Evolutionary conservation across 1,284 basidiomycete species (phyloP).

Genomic region (Marasmius tenuissimus): DNA sequence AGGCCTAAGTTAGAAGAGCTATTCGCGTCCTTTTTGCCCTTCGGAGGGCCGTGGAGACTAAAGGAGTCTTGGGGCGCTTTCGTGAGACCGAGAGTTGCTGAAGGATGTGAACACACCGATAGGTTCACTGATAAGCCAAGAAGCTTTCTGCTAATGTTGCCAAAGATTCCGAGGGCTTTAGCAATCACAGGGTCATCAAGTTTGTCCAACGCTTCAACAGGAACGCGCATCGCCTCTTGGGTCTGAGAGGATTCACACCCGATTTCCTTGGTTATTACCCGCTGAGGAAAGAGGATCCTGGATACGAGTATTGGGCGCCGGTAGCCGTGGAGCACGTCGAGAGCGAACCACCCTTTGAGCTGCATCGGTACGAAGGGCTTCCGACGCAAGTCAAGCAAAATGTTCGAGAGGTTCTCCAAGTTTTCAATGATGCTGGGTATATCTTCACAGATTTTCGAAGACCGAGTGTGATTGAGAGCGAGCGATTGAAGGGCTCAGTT

Average conservation of each 20-base stretch:
- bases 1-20: too few relatives aligned
- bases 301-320: neutral
- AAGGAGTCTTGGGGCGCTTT: too few relatives aligned
- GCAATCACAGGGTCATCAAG: neutral
- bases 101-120: too few relatives aligned
- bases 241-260: neutral
- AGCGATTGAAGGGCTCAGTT: too few relatives aligned
- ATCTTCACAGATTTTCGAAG: too few relatives aligned
- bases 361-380: neutral
- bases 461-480: too few relatives aligned
- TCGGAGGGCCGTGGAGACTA: too few relatives aligned
- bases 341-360: neutral
- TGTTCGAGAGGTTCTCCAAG: neutral
- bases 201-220: neutral
- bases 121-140: too few relatives aligned
- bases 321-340: neutral
- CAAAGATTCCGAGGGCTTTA: neutral
- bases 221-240: neutral
- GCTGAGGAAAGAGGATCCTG: neutral
- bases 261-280: neutral
- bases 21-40: too few relatives aligned
- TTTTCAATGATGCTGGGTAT: neutral
- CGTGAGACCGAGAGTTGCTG: too few relatives aligned
- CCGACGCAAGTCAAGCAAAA: neutral
- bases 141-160: neutral